phyloP scores from a whole-genome alignment of 805 yeast genomes.

The Citeromyces nyonsensis region DNA sequence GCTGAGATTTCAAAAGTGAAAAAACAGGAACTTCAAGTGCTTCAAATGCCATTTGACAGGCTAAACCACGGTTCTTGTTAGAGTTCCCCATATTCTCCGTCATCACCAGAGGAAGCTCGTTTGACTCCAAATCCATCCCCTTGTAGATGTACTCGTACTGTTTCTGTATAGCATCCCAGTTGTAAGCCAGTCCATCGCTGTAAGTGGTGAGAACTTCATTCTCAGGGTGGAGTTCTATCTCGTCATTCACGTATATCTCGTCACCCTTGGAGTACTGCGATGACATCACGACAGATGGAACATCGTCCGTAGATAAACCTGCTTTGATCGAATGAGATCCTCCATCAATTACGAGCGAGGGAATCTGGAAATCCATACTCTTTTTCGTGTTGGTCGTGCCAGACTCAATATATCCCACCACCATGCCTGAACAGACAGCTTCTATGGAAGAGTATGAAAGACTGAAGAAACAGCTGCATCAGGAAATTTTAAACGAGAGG shows the following conservation, averaged over 20 bases:
- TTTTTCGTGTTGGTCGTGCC: constrained; percentile 2
- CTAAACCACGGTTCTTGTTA: constrained; percentile 33
- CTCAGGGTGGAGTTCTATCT: constrained; percentile 24
- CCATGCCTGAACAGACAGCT: constrained; percentile 9
- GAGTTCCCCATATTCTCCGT: constrained; percentile 54
- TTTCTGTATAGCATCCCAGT: constrained; percentile 54
- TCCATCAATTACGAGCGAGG: constrained; percentile 59
- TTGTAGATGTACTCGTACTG: constrained; percentile 57
- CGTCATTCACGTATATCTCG: constrained; percentile 17
- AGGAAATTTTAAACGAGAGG: constrained; percentile 43
- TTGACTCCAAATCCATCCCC: constrained; percentile 25
- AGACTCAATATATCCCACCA: neutral
- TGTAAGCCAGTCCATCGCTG: constrained; percentile 50
- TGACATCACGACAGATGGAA: constrained; percentile 43
- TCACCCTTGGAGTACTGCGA: constrained; percentile 27
- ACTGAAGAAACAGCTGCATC: constrained; percentile 50
- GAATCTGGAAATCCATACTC: constrained; percentile 19
- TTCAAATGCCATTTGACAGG: constrained; percentile 65
- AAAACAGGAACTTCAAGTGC: constrained; percentile 62
- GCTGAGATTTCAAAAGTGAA: constrained; percentile 59
- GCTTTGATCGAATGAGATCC: constrained; percentile 50
- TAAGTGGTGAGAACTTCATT: constrained; percentile 42
- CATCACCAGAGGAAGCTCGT: constrained; percentile 50
- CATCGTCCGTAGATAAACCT: constrained; percentile 50
- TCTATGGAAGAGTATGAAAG: constrained; percentile 46